Evolutionary conservation across 495 filamentous ascomycete species (phyloP).

Genomic region (Penicillium paradoxum): DNA sequence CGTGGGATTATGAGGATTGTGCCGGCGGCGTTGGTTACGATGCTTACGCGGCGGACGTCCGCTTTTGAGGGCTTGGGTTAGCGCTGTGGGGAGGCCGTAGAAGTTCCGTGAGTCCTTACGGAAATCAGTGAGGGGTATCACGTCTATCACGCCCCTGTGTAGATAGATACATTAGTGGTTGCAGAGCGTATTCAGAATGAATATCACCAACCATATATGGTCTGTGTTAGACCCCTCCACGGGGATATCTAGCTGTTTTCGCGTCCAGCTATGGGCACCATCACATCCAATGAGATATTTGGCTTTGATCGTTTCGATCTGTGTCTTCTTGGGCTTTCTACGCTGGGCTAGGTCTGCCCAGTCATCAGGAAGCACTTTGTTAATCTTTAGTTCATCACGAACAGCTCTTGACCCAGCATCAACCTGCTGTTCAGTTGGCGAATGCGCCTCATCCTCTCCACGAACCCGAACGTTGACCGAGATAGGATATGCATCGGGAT

Average conservation of each 20-base stretch:
- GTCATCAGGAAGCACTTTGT: conserved; percentile 51
- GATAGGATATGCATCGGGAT: conserved; percentile 50
- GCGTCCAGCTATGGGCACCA: conserved; percentile 60
- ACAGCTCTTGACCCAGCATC: not conserved
- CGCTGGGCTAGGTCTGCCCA: conserved; percentile 48
- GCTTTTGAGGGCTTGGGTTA: conserved; percentile 20
- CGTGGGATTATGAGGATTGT: conserved; percentile 65
- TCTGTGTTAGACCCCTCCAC: conserved; percentile 58
- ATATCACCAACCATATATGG: conserved; percentile 45
- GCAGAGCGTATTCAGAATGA: not conserved
- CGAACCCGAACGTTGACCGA: conserved; percentile 43
- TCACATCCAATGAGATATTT: conserved; percentile 68
- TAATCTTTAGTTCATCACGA: conserved; percentile 44
- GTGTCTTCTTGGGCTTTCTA: conserved; percentile 25
- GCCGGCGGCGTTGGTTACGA: conserved; percentile 55
- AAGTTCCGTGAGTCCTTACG: conserved; percentile 30
- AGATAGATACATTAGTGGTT: not conserved
- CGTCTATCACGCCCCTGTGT: conserved; percentile 52
- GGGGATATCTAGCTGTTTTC: conserved; percentile 50
- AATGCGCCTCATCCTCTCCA: conserved; percentile 40
- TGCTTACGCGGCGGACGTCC: conserved; percentile 58
- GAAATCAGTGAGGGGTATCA: conserved; percentile 62
- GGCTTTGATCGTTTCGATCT: conserved; percentile 43
- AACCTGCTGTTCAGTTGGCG: not conserved
- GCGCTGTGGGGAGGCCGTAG: not conserved